Conservation (phyloP, 176 grass and related monocot genomes). For the Triticum urartu region DNA sequence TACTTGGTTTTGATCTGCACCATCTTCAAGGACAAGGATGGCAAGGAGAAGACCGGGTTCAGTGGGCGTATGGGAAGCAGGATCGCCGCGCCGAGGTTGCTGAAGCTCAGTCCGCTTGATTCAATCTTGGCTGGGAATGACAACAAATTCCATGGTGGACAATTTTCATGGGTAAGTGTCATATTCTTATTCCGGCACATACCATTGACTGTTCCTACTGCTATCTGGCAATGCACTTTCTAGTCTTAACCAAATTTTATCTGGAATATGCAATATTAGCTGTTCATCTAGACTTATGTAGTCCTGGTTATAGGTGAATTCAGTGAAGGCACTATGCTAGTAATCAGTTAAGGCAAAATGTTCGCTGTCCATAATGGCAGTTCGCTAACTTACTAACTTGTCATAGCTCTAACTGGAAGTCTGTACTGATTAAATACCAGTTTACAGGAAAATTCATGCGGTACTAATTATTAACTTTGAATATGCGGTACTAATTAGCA, state of each 20-base stretch:
- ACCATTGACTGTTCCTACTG: background rate
- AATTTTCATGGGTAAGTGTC: slow-evolving; percentile 88
- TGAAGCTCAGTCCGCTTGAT: slow-evolving; percentile 90
- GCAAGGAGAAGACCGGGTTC: slow-evolving; percentile 87
- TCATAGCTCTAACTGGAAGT: background rate
- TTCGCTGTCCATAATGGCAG: background rate
- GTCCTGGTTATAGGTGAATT: background rate
- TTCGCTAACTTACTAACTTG: background rate
- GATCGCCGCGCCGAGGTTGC: slow-evolving; percentile 74
- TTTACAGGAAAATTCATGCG: slow-evolving; percentile 3
- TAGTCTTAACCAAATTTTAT: background rate
- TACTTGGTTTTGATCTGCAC: slow-evolving; percentile 91
- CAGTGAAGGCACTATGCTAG: background rate
- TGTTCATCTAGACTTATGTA: background rate
- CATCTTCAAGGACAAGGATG: slow-evolving; percentile 89
- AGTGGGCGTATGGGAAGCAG: slow-evolving; percentile 79
- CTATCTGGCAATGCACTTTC: background rate
- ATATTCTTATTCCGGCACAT: slow-evolving; percentile 9
- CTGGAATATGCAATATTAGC: background rate
- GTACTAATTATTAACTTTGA: background rate
- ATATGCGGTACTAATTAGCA: background rate
- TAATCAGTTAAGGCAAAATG: slow-evolving; percentile 8
- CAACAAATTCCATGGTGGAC: slow-evolving; percentile 81
- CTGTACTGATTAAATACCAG: background rate
- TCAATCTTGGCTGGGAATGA: slow-evolving; percentile 64